Evolutionary conservation across 495 filamentous ascomycete genomes (phyloP).

Genomic region (Podospora conica): DNA sequence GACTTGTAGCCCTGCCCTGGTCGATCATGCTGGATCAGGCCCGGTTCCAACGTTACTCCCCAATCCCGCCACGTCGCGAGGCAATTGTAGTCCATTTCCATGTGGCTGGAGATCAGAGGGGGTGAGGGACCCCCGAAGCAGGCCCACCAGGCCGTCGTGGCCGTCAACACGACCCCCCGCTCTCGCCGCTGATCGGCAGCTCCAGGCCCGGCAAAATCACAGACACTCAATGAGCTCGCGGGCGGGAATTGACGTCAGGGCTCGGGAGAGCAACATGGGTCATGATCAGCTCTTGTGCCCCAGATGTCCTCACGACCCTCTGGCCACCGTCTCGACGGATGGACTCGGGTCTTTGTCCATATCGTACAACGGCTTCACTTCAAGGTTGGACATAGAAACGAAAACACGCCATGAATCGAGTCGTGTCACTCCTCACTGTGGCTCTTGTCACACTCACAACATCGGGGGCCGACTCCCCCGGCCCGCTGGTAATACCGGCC

Average conservation of each 20-base stretch:
- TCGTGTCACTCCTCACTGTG: background rate
- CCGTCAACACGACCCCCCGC: no score
- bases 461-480: conserved; percentile 9
- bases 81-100: background rate
- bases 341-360: background rate
- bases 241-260: background rate
- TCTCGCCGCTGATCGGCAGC: background rate
- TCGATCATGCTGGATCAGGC: background rate
- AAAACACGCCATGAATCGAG: background rate
- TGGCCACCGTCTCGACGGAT: background rate
- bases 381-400: background rate
- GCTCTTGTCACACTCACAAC: background rate
- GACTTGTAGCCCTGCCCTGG: background rate
- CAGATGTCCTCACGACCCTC: background rate
- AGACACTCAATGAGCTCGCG: background rate
- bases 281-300: background rate
- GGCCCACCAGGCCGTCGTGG: background rate
- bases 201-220: background rate
- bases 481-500: conserved; percentile 27
- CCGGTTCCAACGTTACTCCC: background rate
- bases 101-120: background rate
- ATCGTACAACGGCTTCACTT: background rate
- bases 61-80: background rate
- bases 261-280: no score
- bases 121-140: background rate